These are phyloP conservation scores for Aaosphaeria arxii DNA, from an alignment of 2,329 filamentous ascomycete genomes.

Conservation along the genomic window DNA sequence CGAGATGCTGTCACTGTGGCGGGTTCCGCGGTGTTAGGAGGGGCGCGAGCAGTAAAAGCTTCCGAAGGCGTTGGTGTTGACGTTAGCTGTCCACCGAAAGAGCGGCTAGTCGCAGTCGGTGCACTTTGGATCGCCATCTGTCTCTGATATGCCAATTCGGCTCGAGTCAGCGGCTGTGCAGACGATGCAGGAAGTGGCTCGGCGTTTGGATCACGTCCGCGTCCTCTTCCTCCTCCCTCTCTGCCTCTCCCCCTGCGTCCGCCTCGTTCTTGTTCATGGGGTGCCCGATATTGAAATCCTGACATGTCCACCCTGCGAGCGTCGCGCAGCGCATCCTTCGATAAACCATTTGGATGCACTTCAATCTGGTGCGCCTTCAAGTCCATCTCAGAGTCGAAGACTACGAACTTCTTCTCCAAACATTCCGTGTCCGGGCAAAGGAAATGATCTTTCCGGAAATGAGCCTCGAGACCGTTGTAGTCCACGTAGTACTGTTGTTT, in stretches of 20 bases:
- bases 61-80: conserved; percentile 40
- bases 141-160: conserved; percentile 87
- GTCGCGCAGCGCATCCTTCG: conserved; percentile 80
- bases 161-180: conserved; percentile 75
- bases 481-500: conserved; percentile 89
- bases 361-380: conserved; percentile 89
- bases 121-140: conserved; percentile 89
- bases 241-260: conserved; percentile 45
- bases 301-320: conserved; percentile 84
- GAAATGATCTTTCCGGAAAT: conserved; percentile 86
- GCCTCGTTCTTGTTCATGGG: conserved; percentile 63
- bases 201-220: conserved; percentile 83
- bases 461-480: conserved; percentile 80
- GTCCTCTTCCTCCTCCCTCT: conserved; percentile 49
- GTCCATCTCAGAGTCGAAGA: conserved; percentile 93
- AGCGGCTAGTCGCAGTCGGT: conserved; percentile 69
- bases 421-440: conserved; percentile 83
- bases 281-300: conserved; percentile 72
- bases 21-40: conserved; percentile 35
- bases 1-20: conserved; percentile 39
- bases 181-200: conserved; percentile 75
- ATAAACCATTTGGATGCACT: conserved; percentile 73
- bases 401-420: conserved; percentile 94
- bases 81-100: conserved; percentile 84
- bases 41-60: conserved; percentile 46